Evolutionary conservation across 1,139 yeast genomes (phyloP).

Genomic region (Hemisphaericaspora lyxosophila): DNA sequence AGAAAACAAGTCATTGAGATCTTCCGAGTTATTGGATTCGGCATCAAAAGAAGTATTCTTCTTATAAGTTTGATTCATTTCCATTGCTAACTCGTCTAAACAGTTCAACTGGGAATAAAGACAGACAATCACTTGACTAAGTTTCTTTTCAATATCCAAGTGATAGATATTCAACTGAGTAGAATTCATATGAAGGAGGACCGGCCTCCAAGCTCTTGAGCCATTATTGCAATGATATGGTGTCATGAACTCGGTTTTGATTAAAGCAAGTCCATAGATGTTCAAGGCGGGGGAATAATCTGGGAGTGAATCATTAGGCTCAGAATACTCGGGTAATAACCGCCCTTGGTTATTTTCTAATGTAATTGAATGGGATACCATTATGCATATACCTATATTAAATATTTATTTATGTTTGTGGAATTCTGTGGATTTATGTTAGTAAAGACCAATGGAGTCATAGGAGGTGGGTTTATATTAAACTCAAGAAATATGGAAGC

Average conservation of each 20-base stretch:
- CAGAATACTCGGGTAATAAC: conserved; percentile 20
- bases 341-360: neutral
- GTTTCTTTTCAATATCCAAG: conserved; percentile 24
- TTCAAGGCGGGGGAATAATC: conserved; percentile 33
- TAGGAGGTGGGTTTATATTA: neutral
- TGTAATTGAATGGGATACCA: neutral
- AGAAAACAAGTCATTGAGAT: conserved; percentile 17
- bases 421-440: conserved; percentile 1
- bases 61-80: conserved; percentile 17
- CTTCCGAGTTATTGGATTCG: conserved; percentile 9
- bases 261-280: conserved; percentile 33
- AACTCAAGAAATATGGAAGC: neutral
- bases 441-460: neutral
- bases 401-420: neutral
- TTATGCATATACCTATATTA: neutral
- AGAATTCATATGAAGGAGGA: conserved; percentile 54
- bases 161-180: conserved; percentile 53
- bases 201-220: conserved; percentile 45
- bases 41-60: conserved; percentile 11
- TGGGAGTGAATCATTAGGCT: conserved; percentile 31
- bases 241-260: conserved; percentile 38
- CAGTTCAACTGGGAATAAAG: conserved; percentile 32
- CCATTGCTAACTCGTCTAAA: conserved; percentile 15
- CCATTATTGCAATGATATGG: conserved; percentile 36
- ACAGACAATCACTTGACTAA: conserved; percentile 28